Conservation (phyloP, 495 filamentous ascomycete genomes). For the Geoglossum glabrum region DNA sequence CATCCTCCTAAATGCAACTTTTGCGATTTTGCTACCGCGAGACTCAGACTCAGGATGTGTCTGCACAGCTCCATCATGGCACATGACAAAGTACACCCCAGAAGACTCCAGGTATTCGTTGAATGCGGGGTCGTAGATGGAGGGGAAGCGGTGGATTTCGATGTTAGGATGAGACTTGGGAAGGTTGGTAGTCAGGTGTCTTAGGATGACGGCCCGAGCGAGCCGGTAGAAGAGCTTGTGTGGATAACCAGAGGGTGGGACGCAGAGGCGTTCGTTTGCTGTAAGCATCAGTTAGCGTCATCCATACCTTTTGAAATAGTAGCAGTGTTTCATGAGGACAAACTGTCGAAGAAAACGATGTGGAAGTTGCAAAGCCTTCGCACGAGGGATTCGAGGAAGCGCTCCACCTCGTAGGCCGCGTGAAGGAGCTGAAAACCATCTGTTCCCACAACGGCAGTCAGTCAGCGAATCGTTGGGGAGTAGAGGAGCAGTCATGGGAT, state of each 20-base stretch:
- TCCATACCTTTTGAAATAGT: background rate
- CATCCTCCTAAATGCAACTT: conserved; percentile 23
- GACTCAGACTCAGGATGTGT: background rate
- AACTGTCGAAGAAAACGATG: conserved; percentile 41
- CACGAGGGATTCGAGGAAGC: conserved; percentile 35
- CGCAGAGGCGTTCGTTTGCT: conserved; percentile 24
- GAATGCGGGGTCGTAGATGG: conserved; percentile 26
- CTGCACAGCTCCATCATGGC: conserved; percentile 33
- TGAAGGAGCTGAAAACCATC: conserved; percentile 55
- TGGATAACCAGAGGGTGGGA: conserved; percentile 17
- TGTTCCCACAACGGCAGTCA: conserved; percentile 1
- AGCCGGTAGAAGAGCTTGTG: conserved; percentile 26
- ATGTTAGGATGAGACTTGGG: conserved; percentile 15
- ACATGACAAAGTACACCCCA: conserved; percentile 47
- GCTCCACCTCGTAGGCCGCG: conserved; percentile 45
- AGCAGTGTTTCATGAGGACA: conserved; percentile 10
- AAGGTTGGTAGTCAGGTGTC: conserved; percentile 31
- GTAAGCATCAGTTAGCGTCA: background rate
- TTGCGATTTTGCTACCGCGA: conserved; percentile 4
- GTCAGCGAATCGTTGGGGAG: conserved; percentile 4
- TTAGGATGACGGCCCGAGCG: conserved; percentile 38
- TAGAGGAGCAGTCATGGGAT: background rate
- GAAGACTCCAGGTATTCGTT: conserved; percentile 27
- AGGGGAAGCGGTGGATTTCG: conserved; percentile 26
- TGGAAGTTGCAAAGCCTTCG: conserved; percentile 47